A percentile compares a stretch with the other conserved stretches of the same genome.
Evolutionary conservation across 345 rosid species (phyloP).

Genomic region (Litchi chinensis): DNA sequence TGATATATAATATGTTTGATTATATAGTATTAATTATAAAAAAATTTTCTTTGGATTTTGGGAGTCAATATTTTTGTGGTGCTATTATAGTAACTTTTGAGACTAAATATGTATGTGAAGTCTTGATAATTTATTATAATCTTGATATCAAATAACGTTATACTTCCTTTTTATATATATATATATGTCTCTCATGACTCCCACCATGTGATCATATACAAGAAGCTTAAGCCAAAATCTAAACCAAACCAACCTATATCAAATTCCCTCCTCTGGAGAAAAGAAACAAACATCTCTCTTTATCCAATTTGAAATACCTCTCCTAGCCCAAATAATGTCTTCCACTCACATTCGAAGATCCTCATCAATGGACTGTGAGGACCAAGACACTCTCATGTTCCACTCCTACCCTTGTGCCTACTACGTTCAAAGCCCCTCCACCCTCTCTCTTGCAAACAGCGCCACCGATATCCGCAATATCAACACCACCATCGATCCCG

Average conservation of each 20-base stretch:
- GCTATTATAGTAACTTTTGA: no score
- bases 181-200: not conserved
- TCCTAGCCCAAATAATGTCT: not conserved
- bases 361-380: conserved; percentile 26
- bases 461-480: conserved; percentile 21
- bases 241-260: not conserved
- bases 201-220: not conserved
- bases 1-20: no score
- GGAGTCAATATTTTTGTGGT: no score
- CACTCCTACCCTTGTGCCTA: conserved; percentile 49
- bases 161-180: no score
- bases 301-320: not conserved
- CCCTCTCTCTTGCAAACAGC: conserved; percentile 58
- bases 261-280: not conserved
- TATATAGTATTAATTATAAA: no score
- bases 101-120: no score
- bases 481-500: conserved; percentile 29
- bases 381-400: conserved; percentile 43
- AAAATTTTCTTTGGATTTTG: no score
- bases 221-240: not conserved
- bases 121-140: no score
- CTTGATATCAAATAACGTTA: no score
- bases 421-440: conserved; percentile 83
- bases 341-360: conserved; percentile 7
- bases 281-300: not conserved